These are phyloP conservation scores for Escallonia rubra DNA, from an alignment of 129 eudicot species.

Conservation along the genomic window DNA sequence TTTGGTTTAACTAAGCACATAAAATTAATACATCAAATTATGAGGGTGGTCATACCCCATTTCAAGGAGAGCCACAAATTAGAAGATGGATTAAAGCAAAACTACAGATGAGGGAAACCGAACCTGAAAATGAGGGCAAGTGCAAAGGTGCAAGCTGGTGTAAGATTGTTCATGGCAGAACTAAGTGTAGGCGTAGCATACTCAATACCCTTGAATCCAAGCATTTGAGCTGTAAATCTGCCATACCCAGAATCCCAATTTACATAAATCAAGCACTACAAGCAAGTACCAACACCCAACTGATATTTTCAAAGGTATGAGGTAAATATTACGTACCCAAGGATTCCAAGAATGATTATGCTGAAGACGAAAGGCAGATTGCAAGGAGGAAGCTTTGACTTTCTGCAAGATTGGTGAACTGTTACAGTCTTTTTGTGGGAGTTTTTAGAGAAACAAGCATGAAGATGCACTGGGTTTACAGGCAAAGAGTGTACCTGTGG, in stretches of 20 bases:
- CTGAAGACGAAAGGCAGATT: neutral
- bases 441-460: neutral
- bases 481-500: neutral
- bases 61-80: too few relatives aligned
- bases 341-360: neutral
- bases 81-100: too few relatives aligned
- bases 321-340: neutral
- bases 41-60: too few relatives aligned
- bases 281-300: neutral
- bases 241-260: neutral
- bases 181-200: neutral
- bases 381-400: neutral
- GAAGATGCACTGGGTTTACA: neutral
- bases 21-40: too few relatives aligned
- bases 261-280: neutral
- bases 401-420: neutral
- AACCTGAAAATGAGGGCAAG: neutral
- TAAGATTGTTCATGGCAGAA: neutral
- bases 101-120: neutral
- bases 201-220: neutral
- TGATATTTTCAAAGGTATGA: neutral
- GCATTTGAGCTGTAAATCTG: conserved; percentile 1
- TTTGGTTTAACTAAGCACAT: too few relatives aligned
- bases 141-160: neutral
- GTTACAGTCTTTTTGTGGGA: too few relatives aligned